Evolutionary conservation across 495 filamentous ascomycete genomes (phyloP), one percentile per base, ranked within the genome.

Genomic region (Chaetomium cochliodes): DNA sequence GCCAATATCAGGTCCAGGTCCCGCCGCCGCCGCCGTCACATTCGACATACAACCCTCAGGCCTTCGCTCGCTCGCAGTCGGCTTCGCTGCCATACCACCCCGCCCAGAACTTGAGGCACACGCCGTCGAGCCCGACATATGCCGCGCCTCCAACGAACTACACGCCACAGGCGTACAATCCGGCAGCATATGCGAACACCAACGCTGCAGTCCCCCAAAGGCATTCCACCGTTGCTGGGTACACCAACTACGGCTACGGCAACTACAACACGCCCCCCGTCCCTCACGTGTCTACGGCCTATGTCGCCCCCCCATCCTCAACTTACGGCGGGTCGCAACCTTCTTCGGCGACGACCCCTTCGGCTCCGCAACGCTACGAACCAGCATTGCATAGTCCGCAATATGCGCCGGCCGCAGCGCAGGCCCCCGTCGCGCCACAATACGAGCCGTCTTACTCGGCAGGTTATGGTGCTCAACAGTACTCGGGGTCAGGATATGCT

Each of bases 31-130:
- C 83, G 39, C 78, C 83, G 37, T 79, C 78, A 20, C 87, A 85
- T 54, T 74, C 81, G 16, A 78, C 85, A 1, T 97, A 97, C 75
- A 96, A 96, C 68, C 92, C 93, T 2, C 91, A 92, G 74, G 79
- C 89, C 58, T 97, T 92, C 73, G 85, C 82, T 52, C 79, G 85
- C 11, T 83, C 89, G 4, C 84, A 90, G 52, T 85, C 88, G 22
- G 78, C 74, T 3, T 73, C 73, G n/a, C 65, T 79, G 37, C 82
- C 77, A 37, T 80, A 78, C 54, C 78, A 77, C 46, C 79, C 77
- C 51, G 72, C 74, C 47, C 75, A 78, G 2, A 54, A 66, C 15
- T 57, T 74, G 23, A 74, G 78, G 63, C 77, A 74, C 41, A 60
- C 56, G 37, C 62, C 70, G 25, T 65, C 76, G 41, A 77, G 74